Evolutionary conservation across 2,329 filamentous ascomycete species (phyloP).

Genomic region (Beauveria sp.): DNA sequence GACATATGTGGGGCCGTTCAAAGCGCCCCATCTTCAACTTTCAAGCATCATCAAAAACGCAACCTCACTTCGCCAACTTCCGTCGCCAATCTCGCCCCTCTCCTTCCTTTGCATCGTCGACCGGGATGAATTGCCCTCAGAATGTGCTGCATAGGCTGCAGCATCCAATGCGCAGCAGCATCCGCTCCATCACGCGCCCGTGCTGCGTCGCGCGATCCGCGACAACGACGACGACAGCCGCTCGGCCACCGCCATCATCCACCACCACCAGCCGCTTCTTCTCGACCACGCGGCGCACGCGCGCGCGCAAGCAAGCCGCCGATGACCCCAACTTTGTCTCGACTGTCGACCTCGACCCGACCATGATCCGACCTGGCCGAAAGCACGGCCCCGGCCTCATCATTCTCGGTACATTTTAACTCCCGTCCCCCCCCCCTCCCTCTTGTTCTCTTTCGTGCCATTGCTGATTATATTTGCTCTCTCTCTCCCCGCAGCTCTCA

Average conservation of each 20-base stretch:
- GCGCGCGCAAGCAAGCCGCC: slow-evolving; percentile 41
- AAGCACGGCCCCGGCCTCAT: slow-evolving; percentile 74
- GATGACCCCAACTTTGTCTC: slow-evolving; percentile 78
- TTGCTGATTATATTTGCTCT: neutral
- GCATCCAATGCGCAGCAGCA: slow-evolving; percentile 4
- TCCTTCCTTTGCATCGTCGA: slow-evolving; percentile 4
- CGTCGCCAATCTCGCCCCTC: slow-evolving; percentile 1
- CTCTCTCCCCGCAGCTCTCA: slow-evolving; percentile 49
- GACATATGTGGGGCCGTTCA: neutral
- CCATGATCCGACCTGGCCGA: slow-evolving; percentile 66
- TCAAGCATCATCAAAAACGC: neutral
- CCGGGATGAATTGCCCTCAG: slow-evolving; percentile 22
- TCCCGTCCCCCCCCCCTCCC: neutral
- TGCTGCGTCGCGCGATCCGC: slow-evolving; percentile 3
- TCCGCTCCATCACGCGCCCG: neutral
- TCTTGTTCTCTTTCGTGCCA: neutral
- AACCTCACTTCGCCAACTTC: neutral
- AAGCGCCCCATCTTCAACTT: neutral
- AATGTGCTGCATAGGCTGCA: slow-evolving; percentile 21
- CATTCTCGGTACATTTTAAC: slow-evolving; percentile 52
- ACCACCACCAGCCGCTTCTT: slow-evolving; percentile 10
- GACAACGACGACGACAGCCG: neutral
- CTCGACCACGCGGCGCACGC: slow-evolving; percentile 13
- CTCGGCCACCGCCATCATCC: neutral
- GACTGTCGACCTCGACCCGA: slow-evolving; percentile 77